Evolutionary conservation across 2,329 filamentous ascomycete genomes (phyloP).

Genomic region (Xylaria sp.): DNA sequence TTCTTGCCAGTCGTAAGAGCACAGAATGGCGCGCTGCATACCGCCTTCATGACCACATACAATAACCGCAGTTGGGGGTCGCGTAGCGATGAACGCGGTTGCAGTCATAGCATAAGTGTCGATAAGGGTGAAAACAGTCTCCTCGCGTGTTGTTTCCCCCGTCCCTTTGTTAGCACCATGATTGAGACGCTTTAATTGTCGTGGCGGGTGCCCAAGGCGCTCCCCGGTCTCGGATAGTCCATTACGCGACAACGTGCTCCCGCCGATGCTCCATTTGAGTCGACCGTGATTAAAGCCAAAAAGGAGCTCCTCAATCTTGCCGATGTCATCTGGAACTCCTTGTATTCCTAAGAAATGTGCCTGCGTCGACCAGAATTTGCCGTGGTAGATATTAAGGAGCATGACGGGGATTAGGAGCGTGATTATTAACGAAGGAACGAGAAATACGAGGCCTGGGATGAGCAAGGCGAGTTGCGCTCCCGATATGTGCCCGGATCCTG

Average conservation of each 20-base stretch:
- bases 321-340: conserved; percentile 29
- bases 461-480: not conserved
- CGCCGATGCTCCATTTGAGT: conserved; percentile 34
- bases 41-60: conserved; percentile 37
- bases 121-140: conserved; percentile 52
- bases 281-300: conserved; percentile 32
- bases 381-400: conserved; percentile 31
- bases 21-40: conserved; percentile 42
- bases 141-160: not conserved
- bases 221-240: conserved; percentile 26
- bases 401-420: conserved; percentile 14
- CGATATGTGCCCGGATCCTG: not conserved
- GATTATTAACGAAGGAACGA: conserved; percentile 19
- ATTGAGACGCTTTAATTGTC: not conserved
- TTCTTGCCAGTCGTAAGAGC: conserved; percentile 35
- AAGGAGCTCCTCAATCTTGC: conserved; percentile 28
- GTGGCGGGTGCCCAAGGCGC: conserved; percentile 15
- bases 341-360: conserved; percentile 33
- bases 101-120: conserved; percentile 57
- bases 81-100: conserved; percentile 32
- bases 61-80: conserved; percentile 32
- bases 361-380: conserved; percentile 39
- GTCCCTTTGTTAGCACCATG: not conserved
- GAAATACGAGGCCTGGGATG: conserved; percentile 3
- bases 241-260: conserved; percentile 32